Base-by-base conservation (phyloP, 768 basidiomycete genomes). In the Leucocoprinus leucothites region DNA sequence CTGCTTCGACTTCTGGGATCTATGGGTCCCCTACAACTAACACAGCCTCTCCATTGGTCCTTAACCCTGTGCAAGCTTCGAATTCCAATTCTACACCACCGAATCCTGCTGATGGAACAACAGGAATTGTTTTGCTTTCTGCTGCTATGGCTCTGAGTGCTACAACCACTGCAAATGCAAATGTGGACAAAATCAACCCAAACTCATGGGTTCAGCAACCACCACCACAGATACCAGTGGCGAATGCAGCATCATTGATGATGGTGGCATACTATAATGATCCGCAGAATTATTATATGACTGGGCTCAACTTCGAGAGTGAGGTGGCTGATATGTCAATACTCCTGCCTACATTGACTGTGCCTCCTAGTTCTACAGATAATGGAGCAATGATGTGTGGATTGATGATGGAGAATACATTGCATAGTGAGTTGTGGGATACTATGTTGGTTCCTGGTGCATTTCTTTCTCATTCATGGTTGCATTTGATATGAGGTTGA, bases 271-370 rank as follows among this genome's bases (percentile, higher is more conserved):
- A 65, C 38, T 57, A 53, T 22, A 58, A 62, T 2, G 44, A 60
- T 38, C 24, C 40, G 13, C 50, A 38, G 22, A 19, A n/a, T 1
- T 57, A 52, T 40, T 51, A 42, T 24, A 35, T 84, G 56, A 72
- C 75, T 58, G 82, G 83, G 62, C 89, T 86, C 69, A 82, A 86
- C 57, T 86, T 89, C 62, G 83, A 84, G 50, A 76, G 89, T 51
- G 91, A 93, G 74, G 88, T 85, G 14, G 82, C 80, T 58, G 90
- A 92, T 66, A 84, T 92, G 62, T 82, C 86, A 44, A 90, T 84
- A 51, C 91, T 92, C 80, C 91, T 89, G 47, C 91, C 91, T n/a
- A 91, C 87, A 49, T 91, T 91, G 87, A 86, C 82, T 46, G 38
- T n/a, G 3, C 38, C 38, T 38, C 16, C 38, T 11, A 11, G 14